These are phyloP conservation scores for Sistotremastrum suecicum DNA, from an alignment of 768 basidiomycete genomes.

Conservation along the genomic window DNA sequence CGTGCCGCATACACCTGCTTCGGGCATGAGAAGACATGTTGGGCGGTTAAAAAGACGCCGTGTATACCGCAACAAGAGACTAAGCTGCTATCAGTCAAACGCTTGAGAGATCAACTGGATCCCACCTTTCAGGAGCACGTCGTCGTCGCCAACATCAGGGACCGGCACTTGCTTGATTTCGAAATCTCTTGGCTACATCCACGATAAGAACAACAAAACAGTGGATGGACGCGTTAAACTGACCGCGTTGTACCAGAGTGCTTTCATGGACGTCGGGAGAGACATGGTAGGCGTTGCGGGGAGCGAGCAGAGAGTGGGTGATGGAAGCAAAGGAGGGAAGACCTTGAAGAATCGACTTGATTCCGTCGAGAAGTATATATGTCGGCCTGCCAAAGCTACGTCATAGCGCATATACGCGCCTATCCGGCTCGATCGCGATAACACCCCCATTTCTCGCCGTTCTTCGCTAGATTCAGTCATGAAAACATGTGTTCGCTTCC, in stretches of 20 bases:
- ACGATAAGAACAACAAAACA: conserved; percentile 3
- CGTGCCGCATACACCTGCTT: conserved; percentile 40
- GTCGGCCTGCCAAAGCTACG: no score
- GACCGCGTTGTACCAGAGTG: conserved; percentile 59
- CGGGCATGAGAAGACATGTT: background rate
- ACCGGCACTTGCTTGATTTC: conserved; percentile 54
- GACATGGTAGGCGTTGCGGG: background rate
- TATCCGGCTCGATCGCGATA: no score
- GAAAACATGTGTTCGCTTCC: no score
- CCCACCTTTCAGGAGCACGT: conserved; percentile 62
- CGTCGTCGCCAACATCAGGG: conserved; percentile 49
- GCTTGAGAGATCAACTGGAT: background rate
- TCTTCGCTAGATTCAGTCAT: no score
- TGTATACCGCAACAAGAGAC: conserved; percentile 16
- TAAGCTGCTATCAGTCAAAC: conserved; percentile 5
- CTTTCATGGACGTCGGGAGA: conserved; percentile 40
- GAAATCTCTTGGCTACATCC: conserved; percentile 46
- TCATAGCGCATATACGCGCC: no score
- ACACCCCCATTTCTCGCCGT: no score
- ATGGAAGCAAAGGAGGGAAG: background rate
- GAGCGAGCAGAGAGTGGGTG: background rate
- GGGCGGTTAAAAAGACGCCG: background rate
- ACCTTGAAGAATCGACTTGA: no score
- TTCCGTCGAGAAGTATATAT: no score
- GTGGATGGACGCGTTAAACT: conserved; percentile 4